Conservation (phyloP, 2,329 filamentous ascomycete genomes). For the Pseudogymnoascus sp. region DNA sequence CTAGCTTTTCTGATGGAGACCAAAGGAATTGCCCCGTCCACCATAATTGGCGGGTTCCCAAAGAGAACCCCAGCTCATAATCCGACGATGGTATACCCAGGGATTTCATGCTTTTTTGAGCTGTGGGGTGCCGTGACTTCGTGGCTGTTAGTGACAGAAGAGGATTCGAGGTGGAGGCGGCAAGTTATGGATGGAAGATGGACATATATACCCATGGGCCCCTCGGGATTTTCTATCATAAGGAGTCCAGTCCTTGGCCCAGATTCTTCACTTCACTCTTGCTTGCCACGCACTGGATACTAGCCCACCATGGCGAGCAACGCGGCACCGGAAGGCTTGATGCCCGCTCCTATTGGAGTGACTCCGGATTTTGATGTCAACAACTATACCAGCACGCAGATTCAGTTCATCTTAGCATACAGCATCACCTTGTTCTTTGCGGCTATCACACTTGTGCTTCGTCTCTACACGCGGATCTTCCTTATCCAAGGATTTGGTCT, state of each 20-base stretch:
- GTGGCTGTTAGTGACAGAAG: not conserved
- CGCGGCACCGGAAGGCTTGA: slow-evolving; percentile 2
- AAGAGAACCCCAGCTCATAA: not conserved
- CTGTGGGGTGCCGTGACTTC: not conserved
- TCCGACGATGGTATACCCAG: not conserved
- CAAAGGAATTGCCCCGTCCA: not conserved
- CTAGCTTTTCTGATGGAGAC: not conserved
- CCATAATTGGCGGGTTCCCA: not conserved
- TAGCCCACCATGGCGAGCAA: not conserved
- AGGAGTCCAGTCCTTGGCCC: not conserved
- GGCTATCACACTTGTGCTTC: not conserved
- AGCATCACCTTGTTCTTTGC: not conserved
- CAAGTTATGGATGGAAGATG: not conserved
- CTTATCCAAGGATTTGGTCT: not conserved
- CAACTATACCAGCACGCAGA: not conserved
- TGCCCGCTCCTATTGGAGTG: not conserved
- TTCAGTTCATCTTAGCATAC: not conserved
- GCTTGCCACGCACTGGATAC: not conserved
- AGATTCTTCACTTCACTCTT: not conserved
- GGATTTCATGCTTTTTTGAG: not conserved
- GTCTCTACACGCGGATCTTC: not conserved
- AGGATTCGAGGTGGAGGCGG: not conserved
- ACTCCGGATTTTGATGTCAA: not conserved
- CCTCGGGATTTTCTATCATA: not conserved
- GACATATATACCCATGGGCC: slow-evolving; percentile 1